These are phyloP conservation scores for Colletotrichum orchidophilum DNA, from an alignment of 2,329 filamentous ascomycete genomes.

Conservation along the genomic window DNA sequence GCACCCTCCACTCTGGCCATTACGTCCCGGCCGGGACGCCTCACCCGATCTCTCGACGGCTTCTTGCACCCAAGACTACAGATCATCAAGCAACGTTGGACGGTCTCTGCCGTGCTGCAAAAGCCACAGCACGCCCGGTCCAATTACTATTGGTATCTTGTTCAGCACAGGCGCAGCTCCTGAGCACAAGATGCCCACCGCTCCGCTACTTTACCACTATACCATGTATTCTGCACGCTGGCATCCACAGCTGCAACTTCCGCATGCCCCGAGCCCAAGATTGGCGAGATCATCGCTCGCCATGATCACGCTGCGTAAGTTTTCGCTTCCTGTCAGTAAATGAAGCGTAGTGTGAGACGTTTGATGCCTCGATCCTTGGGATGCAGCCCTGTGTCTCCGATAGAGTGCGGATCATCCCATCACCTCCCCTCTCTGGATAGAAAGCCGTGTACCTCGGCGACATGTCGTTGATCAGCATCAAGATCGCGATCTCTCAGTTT, in stretches of 20 bases:
- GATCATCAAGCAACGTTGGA: conserved; percentile 30
- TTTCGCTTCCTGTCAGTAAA: conserved; percentile 1
- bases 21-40: conserved; percentile 9
- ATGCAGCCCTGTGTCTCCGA: conserved; percentile 16
- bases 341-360: conserved; percentile 10
- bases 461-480: conserved; percentile 5
- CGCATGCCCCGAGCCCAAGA: conserved; percentile 20
- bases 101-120: conserved; percentile 5
- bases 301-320: background rate
- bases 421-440: background rate
- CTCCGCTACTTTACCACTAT: conserved; percentile 1
- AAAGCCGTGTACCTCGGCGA: conserved; percentile 12
- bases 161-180: background rate
- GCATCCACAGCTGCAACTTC: conserved; percentile 13
- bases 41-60: conserved; percentile 29
- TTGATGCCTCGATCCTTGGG: background rate
- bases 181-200: background rate
- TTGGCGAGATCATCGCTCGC: conserved; percentile 28
- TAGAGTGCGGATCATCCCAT: conserved; percentile 25
- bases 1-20: background rate
- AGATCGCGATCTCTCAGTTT: conserved; percentile 2
- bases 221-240: conserved; percentile 4
- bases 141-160: background rate
- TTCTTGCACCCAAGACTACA: conserved; percentile 23
- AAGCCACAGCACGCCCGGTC: background rate